These are phyloP conservation scores for Epichloe scottii DNA, from an alignment of 2,329 filamentous ascomycete genomes.

Conservation along the genomic window DNA sequence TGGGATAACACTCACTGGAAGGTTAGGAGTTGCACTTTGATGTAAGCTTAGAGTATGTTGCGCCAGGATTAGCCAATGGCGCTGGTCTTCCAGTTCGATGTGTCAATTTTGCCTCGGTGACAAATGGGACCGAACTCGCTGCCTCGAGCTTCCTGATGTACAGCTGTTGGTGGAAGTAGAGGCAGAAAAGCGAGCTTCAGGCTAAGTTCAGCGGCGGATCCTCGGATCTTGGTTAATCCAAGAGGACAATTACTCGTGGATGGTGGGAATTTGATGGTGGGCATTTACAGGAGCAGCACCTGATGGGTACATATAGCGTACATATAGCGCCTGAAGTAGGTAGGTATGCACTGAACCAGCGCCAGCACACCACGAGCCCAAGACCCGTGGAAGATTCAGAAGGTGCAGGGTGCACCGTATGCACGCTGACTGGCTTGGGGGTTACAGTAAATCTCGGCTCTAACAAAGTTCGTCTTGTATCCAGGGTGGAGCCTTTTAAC, in stretches of 20 bases:
- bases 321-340: not conserved
- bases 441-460: no score
- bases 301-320: not conserved
- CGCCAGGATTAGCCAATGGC: not conserved
- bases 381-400: no score
- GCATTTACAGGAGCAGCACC: not conserved
- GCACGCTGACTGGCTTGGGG: no score
- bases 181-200: not conserved
- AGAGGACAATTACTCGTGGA: not conserved
- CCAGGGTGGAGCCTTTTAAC: no score
- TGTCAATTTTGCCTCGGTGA: not conserved
- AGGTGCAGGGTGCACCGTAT: no score
- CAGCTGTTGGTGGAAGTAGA: not conserved
- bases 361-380: no score
- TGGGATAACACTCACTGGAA: not conserved
- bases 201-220: constrained; percentile 8
- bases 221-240: constrained; percentile 12
- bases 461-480: no score
- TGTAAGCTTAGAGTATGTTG: not conserved
- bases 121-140: not conserved
- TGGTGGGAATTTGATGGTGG: not conserved
- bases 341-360: no score
- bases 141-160: not conserved
- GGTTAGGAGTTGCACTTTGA: not conserved
- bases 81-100: not conserved